Base-by-base conservation (phyloP, 768 basidiomycete species). In the Leccinum fibrillosum region DNA sequence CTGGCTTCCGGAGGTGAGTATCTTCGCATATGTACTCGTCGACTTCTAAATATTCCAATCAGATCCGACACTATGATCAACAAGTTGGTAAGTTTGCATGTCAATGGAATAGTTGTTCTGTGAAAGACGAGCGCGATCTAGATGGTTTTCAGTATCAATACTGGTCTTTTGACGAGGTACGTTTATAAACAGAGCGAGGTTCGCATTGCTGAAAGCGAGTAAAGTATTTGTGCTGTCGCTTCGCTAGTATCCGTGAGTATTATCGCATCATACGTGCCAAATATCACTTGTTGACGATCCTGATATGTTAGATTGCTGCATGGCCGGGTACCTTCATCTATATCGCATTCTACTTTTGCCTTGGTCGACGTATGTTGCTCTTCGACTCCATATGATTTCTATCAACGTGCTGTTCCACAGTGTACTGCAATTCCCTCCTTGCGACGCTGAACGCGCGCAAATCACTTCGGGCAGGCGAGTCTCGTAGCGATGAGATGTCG, bases 331-430 rank as follows among this genome's bases (percentile, higher is more conserved):
- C 84, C 0, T 85, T 86, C 70, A 70, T 85, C 54, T 86, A 86
- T 56, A 85, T 86, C 49, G 75, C 79, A 2, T 86, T 86, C 71
- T 86, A 80, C 68, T 85, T 86, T 64, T 84, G 80, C 66, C 77
- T 86, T 28, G 85, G 85, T 30, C 78, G 85, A 53, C 69, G 85
- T 86, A 64, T 64, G 84, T 78, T 13, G 2, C 32, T 42, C 13
- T 11, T 17, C 21, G 15, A 3, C 0, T 19, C 17, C 5, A 26
- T 15, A 13, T 5, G 5, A 10, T 4, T 7, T 42, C n/a, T 17
- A 5, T 19, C 55, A 19, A 66, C 4, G 0, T 11, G 2, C 10
- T 17, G 17, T 5, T 37, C 10, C 3, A 11, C 49, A 86, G 84
- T 86, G 1, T 86, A 86, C 62, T 80, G 82, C 39, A 86, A 86